Evolutionary conservation across 129 eudicot genomes (phyloP), one percentile per base, ranked within the genome.

Genomic region (Oenanthe sinensis): DNA sequence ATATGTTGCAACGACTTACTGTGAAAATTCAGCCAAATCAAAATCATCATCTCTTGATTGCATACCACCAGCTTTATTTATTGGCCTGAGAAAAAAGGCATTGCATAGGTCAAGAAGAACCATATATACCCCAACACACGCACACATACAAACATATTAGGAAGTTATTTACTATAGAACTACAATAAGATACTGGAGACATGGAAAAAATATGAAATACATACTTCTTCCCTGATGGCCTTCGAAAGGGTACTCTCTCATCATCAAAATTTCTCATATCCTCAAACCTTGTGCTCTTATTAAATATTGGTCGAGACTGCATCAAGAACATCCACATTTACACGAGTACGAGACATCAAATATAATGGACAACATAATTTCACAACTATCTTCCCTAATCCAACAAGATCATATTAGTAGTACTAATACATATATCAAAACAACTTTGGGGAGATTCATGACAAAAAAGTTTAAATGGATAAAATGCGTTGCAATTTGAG

Each of bases 231-330:
- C 82, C 80, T n/a, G 96, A 50, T 37, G 95, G 89, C 65, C 95
- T 85, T 46, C 93, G 89, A 6, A 62, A 81, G 30, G 86, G 84
- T 26, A 63, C 79, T 82, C 94, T 89, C 79, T 95, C 99, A 36
- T 92, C 97, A 77, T 95, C 96, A 69, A 30, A 80, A 84, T 88
- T 92, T 68, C 93, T 79, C 97, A 95, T 95, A 83, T 95, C 99
- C 83, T 95, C 99, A 78, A 90, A 95, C 83, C 97, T 89, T 22
- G 97, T 95, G 85, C 99, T 95, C 85, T 95, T 95, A 71, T 95
- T 95, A 76, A 95, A 95, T 77, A 96, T 92, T 68, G 96, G 99
- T 42, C 99, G 96, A 84, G 95, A 88, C 99, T 96, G 97, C 83
- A 82, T 68, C 40, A 48, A 67, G n/a, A 20, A 74, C 13, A 60